Evolutionary conservation across 306 rosid species (phyloP), one percentile per base, ranked within the genome.

Genomic region (Amphicarpaea edgeworthii): DNA sequence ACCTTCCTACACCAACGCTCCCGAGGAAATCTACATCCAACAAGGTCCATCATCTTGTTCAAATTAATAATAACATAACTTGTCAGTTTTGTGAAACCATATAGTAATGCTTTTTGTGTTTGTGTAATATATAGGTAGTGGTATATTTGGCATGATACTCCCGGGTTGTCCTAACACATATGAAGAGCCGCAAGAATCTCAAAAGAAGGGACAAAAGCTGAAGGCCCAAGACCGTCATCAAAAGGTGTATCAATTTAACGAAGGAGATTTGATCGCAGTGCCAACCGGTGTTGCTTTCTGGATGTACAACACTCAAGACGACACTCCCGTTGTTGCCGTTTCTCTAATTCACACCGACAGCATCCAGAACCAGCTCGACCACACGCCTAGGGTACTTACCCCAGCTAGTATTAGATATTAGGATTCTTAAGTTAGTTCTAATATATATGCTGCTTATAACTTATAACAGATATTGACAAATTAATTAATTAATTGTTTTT

Each of bases 351-450:
- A 92, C 83, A 76, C 73, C 20, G 2, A 45, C 79, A 92, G 80
- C 86, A 0, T 9, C 3, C 76, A 69, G 7, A 92, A 92, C 81
- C 91, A 90, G 77, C 96, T 92, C 8, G 96, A 90, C 64, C 58
- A 42, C 28, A 12, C 32, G 14, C 97, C 96, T 0, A 82, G 97
- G 78, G 97, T 91, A 8, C 3, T 7, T 3, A 4, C 3, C 34
- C 3, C 3, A 24, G 28, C n/a, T 30, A 30, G 34, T 5, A 30
- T 30, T 24, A n/a, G n/a, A n/a, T n/a, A n/a, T n/a, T n/a, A n/a
- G n/a, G n/a, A n/a, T n/a, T n/a, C n/a, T n/a, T n/a, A n/a, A n/a
- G n/a, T n/a, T n/a, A n/a, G n/a, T n/a, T n/a, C n/a, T n/a, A n/a
- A n/a, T n/a, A n/a, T n/a, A n/a, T n/a, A n/a, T n/a, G n/a, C n/a